Conservation (phyloP, 441 rosid species). For the Adansonia gregorii region DNA sequence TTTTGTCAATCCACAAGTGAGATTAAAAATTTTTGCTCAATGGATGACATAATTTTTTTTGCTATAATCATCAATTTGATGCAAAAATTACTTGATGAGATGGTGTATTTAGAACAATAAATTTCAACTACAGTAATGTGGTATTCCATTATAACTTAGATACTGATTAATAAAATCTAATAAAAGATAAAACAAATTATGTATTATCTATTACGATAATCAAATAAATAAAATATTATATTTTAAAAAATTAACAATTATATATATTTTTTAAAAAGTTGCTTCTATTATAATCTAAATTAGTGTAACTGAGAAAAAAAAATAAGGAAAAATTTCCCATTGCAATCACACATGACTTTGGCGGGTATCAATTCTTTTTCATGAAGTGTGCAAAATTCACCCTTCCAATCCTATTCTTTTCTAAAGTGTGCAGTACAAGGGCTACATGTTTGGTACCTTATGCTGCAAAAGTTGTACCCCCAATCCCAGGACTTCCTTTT, state of each 20-base stretch:
- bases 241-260: not conserved
- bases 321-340: not conserved
- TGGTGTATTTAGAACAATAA: too few relatives aligned
- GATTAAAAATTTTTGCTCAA: too few relatives aligned
- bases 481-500: not conserved
- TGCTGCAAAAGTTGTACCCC: slow-evolving; percentile 11
- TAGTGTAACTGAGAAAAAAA: not conserved
- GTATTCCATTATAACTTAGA: too few relatives aligned
- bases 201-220: too few relatives aligned
- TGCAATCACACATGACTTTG: not conserved
- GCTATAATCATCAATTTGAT: too few relatives aligned
- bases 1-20: too few relatives aligned
- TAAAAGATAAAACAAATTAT: too few relatives aligned
- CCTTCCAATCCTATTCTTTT: not conserved
- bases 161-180: too few relatives aligned
- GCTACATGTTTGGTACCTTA: not conserved
- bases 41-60: too few relatives aligned
- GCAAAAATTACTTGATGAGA: too few relatives aligned
- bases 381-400: not conserved
- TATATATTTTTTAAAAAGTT: not conserved
- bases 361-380: slow-evolving; percentile 16
- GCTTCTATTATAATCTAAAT: not conserved
- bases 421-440: not conserved
- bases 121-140: too few relatives aligned
- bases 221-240: too few relatives aligned